phyloP scores from a whole-genome alignment of 139 green algal genomes.

The Chlamydomonas sp. region DNA sequence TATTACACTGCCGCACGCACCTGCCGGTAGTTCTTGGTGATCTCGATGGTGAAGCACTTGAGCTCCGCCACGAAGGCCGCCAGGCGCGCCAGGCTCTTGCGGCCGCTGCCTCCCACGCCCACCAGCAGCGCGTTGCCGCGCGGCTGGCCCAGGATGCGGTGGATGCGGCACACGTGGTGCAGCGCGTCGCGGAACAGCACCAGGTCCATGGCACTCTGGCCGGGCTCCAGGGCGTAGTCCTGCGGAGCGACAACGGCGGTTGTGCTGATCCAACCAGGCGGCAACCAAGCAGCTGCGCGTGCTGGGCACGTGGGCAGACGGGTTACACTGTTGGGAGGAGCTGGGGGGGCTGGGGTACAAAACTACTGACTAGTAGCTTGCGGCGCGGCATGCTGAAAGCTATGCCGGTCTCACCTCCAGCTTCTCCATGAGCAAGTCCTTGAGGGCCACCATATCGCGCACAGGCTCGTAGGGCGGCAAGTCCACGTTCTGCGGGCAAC shows the following conservation, averaged over 20 bases:
- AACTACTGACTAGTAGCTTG: too few species aligned
- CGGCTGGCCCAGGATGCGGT: conserved; percentile 84
- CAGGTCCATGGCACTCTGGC: conserved; percentile 79
- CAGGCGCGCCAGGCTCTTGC: conserved; percentile 82
- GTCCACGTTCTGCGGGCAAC: conserved; percentile 59
- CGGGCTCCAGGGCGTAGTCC: conserved; percentile 84
- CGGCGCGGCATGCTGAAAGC: neutral
- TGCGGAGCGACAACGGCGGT: neutral
- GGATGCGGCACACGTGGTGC: conserved; percentile 79
- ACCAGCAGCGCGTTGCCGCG: conserved; percentile 88
- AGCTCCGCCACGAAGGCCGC: conserved; percentile 83
- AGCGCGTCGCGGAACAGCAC: conserved; percentile 90
- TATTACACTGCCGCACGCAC: neutral
- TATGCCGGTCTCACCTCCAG: conserved; percentile 56
- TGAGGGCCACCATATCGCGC: conserved; percentile 68
- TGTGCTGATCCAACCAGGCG: too few species aligned
- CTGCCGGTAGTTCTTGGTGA: conserved; percentile 80
- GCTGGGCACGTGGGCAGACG: neutral
- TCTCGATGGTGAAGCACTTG: conserved; percentile 87
- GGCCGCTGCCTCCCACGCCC: conserved; percentile 84
- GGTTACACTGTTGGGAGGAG: too few species aligned
- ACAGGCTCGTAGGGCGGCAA: conserved; percentile 84
- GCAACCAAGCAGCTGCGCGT: neutral
- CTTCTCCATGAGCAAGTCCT: conserved; percentile 77
- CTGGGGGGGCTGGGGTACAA: neutral